Percentiles rank a stretch among this genome's conserved stretches.
Evolutionary conservation across 768 basidiomycete species (phyloP).

Genomic region (Cyclocybe cylindracea): DNA sequence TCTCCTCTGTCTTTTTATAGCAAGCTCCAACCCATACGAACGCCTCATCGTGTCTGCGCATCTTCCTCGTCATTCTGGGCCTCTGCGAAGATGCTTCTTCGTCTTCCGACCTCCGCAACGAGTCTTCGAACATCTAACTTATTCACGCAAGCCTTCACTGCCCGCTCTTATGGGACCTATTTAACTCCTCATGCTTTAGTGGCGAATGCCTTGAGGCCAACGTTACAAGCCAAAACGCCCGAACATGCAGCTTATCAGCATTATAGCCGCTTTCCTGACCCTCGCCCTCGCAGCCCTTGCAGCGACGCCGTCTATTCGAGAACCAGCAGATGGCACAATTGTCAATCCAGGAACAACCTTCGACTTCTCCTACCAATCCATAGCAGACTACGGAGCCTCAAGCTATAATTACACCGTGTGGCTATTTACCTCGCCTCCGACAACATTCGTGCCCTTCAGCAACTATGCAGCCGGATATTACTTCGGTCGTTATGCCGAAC

Average conservation of each 20-base stretch:
- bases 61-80: too few relatives aligned
- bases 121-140: too few relatives aligned
- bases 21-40: too few relatives aligned
- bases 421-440: constrained; percentile 33
- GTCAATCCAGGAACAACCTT: constrained; percentile 42
- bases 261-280: neutral
- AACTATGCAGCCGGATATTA: constrained; percentile 39
- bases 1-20: too few relatives aligned
- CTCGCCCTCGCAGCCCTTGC: neutral
- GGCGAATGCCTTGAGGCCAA: neutral
- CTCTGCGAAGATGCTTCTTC: too few relatives aligned
- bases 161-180: neutral
- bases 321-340: constrained; percentile 27
- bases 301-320: neutral
- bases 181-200: neutral
- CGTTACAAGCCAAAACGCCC: too few relatives aligned
- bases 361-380: constrained; percentile 37
- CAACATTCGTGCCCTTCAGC: constrained; percentile 21
- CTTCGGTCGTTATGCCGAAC: constrained; percentile 44
- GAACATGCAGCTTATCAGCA: neutral
- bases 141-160: neutral
- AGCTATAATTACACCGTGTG: constrained; percentile 44
- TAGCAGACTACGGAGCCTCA: constrained; percentile 42
- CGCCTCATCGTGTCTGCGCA: too few relatives aligned
- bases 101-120: too few relatives aligned